Evolutionary conservation across 805 yeast species (phyloP).

Genomic region (Candida andamanensis): DNA sequence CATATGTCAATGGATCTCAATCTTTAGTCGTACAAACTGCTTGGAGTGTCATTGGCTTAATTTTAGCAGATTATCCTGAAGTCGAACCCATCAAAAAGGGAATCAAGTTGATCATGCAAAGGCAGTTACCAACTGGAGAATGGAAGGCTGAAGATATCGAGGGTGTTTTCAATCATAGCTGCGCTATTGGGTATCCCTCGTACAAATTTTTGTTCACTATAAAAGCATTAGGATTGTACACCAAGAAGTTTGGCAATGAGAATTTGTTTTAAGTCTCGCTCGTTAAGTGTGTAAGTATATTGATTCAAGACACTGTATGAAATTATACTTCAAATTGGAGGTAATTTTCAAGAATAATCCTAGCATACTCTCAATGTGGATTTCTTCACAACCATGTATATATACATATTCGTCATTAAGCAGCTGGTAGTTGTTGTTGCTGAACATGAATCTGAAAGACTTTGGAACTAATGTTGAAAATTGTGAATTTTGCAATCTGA

Average conservation of each 20-base stretch:
- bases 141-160: conserved; percentile 83
- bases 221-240: conserved; percentile 82
- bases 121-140: conserved; percentile 75
- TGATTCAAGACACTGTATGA: too few relatives aligned
- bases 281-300: too few relatives aligned
- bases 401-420: too few relatives aligned
- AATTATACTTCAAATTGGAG: too few relatives aligned
- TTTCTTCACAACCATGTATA: too few relatives aligned
- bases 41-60: conserved; percentile 82
- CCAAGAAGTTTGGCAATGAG: conserved; percentile 23
- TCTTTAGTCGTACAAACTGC: conserved; percentile 85
- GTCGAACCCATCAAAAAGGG: conserved; percentile 58
- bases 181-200: conserved; percentile 95
- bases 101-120: conserved; percentile 51
- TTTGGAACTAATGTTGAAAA: too few relatives aligned
- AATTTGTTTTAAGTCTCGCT: too few relatives aligned
- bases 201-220: conserved; percentile 86
- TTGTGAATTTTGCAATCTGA: too few relatives aligned
- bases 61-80: conserved; percentile 79
- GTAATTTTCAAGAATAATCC: too few relatives aligned
- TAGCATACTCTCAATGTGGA: too few relatives aligned
- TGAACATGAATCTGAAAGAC: too few relatives aligned
- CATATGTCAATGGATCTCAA: conserved; percentile 59
- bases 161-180: conserved; percentile 89
- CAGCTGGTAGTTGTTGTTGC: too few relatives aligned